These are phyloP conservation scores for Hypoxylon sp. DNA, from an alignment of 2,329 filamentous ascomycete genomes.

Conservation along the genomic window DNA sequence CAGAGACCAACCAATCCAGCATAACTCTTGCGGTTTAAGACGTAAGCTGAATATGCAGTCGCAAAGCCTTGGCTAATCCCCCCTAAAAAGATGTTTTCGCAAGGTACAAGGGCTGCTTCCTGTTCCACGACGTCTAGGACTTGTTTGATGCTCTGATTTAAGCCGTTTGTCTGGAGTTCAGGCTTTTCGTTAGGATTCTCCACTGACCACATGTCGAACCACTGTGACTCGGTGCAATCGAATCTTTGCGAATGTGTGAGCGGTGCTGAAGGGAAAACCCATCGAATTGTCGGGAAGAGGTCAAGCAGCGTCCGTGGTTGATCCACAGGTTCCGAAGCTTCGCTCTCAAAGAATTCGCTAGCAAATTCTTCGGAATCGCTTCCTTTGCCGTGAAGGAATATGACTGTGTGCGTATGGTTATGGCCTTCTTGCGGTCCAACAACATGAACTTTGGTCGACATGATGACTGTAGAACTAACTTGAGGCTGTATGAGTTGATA, in stretches of 20 bases:
- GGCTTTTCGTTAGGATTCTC: constrained; percentile 60
- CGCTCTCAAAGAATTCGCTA: constrained; percentile 59
- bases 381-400: constrained; percentile 63
- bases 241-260: constrained; percentile 44
- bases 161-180: constrained; percentile 47
- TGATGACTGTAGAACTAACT: background rate
- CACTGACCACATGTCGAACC: constrained; percentile 66
- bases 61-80: constrained; percentile 56
- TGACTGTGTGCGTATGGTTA: constrained; percentile 61
- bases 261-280: constrained; percentile 53
- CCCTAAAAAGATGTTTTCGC: constrained; percentile 50
- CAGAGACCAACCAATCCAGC: constrained; percentile 52
- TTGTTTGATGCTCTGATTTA: constrained; percentile 45
- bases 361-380: constrained; percentile 59
- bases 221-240: constrained; percentile 47
- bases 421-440: constrained; percentile 4
- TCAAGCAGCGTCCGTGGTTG: constrained; percentile 46
- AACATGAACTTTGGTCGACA: background rate
- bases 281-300: constrained; percentile 48
- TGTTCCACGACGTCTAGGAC: constrained; percentile 42
- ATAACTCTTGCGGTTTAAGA: constrained; percentile 31
- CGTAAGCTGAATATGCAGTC: constrained; percentile 42
- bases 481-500: background rate
- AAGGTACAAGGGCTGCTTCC: constrained; percentile 47
- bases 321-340: constrained; percentile 46